Evolutionary conservation across 208 protist species (phyloP).

Genomic region (Leishmania tropica): DNA sequence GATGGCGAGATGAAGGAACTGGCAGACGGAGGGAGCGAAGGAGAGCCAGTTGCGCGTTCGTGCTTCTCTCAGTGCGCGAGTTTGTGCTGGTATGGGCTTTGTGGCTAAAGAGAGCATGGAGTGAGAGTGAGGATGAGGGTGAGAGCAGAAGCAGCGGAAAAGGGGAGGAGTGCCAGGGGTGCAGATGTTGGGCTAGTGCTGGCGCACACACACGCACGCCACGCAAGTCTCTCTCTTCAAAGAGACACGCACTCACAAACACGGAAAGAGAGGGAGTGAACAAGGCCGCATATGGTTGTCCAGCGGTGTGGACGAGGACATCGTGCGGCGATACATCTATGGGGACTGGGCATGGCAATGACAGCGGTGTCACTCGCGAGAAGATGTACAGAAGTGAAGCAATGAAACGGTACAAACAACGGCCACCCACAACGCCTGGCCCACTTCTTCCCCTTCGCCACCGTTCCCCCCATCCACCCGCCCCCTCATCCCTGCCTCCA

Average conservation of each 20-base stretch:
- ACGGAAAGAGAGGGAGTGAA: neutral
- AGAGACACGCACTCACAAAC: neutral
- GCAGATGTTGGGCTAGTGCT: neutral
- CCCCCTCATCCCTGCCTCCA: neutral
- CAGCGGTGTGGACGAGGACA: neutral
- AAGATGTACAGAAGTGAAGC: neutral
- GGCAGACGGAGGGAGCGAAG: neutral
- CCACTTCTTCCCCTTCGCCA: neutral
- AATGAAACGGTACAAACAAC: neutral
- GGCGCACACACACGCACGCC: neutral
- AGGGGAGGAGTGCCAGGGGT: neutral
- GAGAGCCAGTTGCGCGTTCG: neutral
- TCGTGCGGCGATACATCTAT: neutral
- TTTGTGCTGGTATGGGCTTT: neutral
- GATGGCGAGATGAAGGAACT: neutral
- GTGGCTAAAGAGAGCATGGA: neutral
- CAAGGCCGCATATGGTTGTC: neutral
- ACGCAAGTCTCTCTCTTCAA: neutral
- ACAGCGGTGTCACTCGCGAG: neutral
- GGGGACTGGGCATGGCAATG: neutral
- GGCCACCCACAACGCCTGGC: neutral
- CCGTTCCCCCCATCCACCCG: too few relatives aligned
- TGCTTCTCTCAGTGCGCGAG: neutral
- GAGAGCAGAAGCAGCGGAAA: neutral
- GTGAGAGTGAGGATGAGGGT: neutral